Base-by-base conservation (phyloP, 1,284 basidiomycete species). In the Coniferiporia sulphurascens region DNA sequence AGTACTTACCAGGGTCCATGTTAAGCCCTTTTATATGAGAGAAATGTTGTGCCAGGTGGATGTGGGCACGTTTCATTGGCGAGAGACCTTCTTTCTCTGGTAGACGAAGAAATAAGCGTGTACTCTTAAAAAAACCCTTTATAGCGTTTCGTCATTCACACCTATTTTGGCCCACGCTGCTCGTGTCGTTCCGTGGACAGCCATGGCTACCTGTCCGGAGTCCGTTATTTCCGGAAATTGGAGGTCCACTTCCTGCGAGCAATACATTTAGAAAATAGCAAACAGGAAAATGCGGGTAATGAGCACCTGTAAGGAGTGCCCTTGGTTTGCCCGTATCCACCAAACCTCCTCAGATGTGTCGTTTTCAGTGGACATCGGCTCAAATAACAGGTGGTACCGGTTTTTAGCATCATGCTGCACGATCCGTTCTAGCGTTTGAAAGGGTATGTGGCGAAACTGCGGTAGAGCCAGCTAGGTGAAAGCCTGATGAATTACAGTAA, bases 261-360 rank as follows among this genome's bases (percentile, higher is more conserved):
- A 41, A 34, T 15, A 9, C 1, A 50, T 21, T 35, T 17, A 15
- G 43, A 48, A 48, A 22, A 12, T 36, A 36, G 5, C 4, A n/a
- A 8, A 27, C 3, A 22, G 17, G 8, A 9, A n/a, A 15, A 55
- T 44, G 27, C 51, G 21, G 53, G 19, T 27, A 43, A 35, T 21
- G 12, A 1, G 27, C 61, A 87, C 91, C 74, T 86, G 81, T 44
- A 95, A 76, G 1, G 93, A 91, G 74, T 98, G 96, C 0, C 96
- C 97, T 73, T 98, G 96, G 63, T 93, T 93, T 0, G 96, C 96
- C 51, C 93, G 80, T 65, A 98, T 95, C 85, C 87, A 95, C 84
- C 88, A 91, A 19, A 80, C 72, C 7, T 76, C 71, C 8, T 68
- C 60, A 4, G 70, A 68, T 32, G 66, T 56, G n/a, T 66, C 46